Conservation (phyloP, 148 eudicot species). For the Camellia lanceoleosa region DNA sequence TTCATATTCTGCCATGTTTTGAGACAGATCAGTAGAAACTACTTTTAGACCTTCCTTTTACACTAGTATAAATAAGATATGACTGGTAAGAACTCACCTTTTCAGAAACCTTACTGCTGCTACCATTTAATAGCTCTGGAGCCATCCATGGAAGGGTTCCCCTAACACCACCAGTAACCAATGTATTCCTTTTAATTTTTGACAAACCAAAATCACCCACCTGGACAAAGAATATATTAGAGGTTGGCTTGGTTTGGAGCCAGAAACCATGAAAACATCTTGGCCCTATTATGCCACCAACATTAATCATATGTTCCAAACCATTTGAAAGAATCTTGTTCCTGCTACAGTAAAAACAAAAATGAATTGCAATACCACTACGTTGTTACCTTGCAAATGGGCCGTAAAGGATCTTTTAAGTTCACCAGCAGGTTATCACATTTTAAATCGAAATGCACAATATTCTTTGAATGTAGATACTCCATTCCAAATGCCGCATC, state of each 20-base stretch:
- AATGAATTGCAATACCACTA: background rate
- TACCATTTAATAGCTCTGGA: slow-evolving; percentile 50
- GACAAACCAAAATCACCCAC: slow-evolving; percentile 55
- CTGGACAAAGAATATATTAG: slow-evolving; percentile 21
- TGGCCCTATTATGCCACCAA: background rate
- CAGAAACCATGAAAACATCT: background rate
- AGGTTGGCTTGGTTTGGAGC: background rate
- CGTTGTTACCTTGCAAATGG: slow-evolving; percentile 75
- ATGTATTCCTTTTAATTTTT: slow-evolving; percentile 43
- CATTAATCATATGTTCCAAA: background rate
- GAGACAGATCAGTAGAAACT: background rate
- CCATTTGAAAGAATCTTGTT: background rate
- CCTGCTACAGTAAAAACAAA: background rate
- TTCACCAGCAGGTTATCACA: slow-evolving; percentile 87
- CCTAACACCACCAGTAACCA: slow-evolving; percentile 51
- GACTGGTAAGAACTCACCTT: slow-evolving; percentile 23
- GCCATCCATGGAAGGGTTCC: slow-evolving; percentile 66
- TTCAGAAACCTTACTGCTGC: slow-evolving; percentile 40
- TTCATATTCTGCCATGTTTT: background rate
- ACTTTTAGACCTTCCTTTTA: background rate
- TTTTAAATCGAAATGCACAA: slow-evolving; percentile 89
- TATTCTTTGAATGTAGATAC: slow-evolving; percentile 75
- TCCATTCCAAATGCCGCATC: slow-evolving; percentile 98
- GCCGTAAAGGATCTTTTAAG: slow-evolving; percentile 72
- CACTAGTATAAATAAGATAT: background rate